These are phyloP conservation scores for Salix exigua DNA, from an alignment of 345 rosid genomes.

Conservation along the genomic window DNA sequence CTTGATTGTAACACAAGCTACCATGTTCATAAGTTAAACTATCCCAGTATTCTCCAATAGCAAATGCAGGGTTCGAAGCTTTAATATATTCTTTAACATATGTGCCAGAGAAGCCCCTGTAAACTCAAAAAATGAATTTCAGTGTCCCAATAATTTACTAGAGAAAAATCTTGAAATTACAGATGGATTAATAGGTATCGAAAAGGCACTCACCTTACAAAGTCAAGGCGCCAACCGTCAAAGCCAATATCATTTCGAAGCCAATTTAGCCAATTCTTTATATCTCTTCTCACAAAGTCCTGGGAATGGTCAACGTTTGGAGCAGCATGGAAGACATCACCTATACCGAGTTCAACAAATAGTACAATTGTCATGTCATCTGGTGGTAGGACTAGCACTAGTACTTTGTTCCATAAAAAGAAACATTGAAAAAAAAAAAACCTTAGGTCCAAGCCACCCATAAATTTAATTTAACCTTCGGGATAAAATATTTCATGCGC, in stretches of 20 bases:
- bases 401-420: too few relatives aligned
- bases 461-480: too few relatives aligned
- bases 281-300: constrained; percentile 43
- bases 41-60: constrained; percentile 57
- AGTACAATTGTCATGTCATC: neutral
- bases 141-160: neutral
- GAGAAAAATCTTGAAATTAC: neutral
- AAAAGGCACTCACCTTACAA: constrained; percentile 32
- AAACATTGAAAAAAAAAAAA: too few relatives aligned
- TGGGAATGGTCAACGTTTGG: constrained; percentile 55
- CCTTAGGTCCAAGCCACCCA: too few relatives aligned
- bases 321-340: constrained; percentile 53
- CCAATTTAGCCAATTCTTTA: constrained; percentile 50
- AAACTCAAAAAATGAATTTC: neutral
- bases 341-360: constrained; percentile 16
- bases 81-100: constrained; percentile 50
- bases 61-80: constrained; percentile 44
- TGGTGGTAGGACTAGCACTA: neutral
- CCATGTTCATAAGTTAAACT: constrained; percentile 46
- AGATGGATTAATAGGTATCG: neutral
- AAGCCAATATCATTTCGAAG: constrained; percentile 40
- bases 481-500: too few relatives aligned
- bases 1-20: constrained; percentile 50
- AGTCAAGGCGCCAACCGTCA: constrained; percentile 59
- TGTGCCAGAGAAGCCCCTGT: constrained; percentile 48